Base-by-base conservation (phyloP, 1,284 basidiomycete species). In the Rhodotorula sp. region DNA sequence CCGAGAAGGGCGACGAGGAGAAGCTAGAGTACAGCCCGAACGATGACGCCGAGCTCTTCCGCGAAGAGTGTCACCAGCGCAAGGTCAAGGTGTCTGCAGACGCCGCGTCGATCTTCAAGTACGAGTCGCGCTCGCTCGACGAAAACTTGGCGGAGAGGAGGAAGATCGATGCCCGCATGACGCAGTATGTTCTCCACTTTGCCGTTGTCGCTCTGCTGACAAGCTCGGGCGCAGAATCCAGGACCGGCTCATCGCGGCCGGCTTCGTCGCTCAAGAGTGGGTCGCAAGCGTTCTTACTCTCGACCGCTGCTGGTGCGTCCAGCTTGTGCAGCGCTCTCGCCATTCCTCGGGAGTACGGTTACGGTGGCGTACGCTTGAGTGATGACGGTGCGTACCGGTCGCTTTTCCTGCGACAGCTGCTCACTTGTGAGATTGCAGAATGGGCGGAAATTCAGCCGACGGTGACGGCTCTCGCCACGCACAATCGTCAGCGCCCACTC, bases 21-120 rank as follows among this genome's bases (percentile, higher is more conserved):
- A 0, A 4, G 9, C n/a, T 16, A 1, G 24, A 16, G 8, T 5
- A 24, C n/a, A 7, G 10, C 10, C 16, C 11, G 7, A n/a, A n/a
- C 34, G 16, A 9, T 7, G 34, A 50, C 13, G 34, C 22, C n/a
- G 2, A 16, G 16, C 18, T 13, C 6, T 58, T 40, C 26, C 1
- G 26, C 16, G n/a, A 18, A 1, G 18, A 44, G 34, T 11, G 26
- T 1, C 26, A 2, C 5, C 24, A 28, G 47, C 24, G 31, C 24
- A 37, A 51, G 31, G 10, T 22, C 46, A 47, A 24, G n/a, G 34
- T 52, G n/a, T 1, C 18, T 48, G 20, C 18, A 18, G 48, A 51
- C 50, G 59, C 48, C 13, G 30, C 51, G 31, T 9, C 11, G 22
- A 51, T 60, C 59, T n/a, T 37, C n/a, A 7, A 24, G 18, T 60